Percentiles rank a stretch among this genome's conserved stretches.
phyloP scores from a whole-genome alignment of 2,329 filamentous ascomycete genomes.

The Ilyonectria mors-panacis region DNA sequence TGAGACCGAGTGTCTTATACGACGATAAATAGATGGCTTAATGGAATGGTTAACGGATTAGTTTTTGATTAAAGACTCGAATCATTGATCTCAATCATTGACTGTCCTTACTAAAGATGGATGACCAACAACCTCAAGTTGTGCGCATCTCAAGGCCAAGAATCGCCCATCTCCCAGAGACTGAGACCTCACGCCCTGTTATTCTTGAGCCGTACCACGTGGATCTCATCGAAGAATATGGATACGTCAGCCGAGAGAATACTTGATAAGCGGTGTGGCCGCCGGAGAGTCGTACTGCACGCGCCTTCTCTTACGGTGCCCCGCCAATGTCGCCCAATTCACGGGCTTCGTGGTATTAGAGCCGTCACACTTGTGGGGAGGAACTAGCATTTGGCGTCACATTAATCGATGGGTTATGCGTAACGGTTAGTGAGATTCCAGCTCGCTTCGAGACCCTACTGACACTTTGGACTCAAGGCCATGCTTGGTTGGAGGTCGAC shows the following conservation, averaged over 20 bases:
- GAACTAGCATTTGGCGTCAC: constrained; percentile 40
- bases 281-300: constrained; percentile 36
- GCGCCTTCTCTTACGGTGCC: constrained; percentile 33
- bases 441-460: neutral
- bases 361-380: constrained; percentile 38
- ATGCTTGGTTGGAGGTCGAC: constrained; percentile 40
- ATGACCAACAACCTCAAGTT: neutral
- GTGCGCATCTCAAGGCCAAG: constrained; percentile 15
- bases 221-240: constrained; percentile 36
- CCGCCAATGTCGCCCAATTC: constrained; percentile 21
- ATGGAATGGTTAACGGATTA: neutral
- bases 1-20: neutral
- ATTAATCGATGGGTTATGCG: constrained; percentile 40
- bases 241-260: constrained; percentile 35
- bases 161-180: constrained; percentile 23
- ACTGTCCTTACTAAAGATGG: too few species aligned
- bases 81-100: too few species aligned
- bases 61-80: neutral
- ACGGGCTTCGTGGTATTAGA: constrained; percentile 34
- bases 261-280: constrained; percentile 32
- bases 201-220: constrained; percentile 37
- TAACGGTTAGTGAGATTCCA: constrained; percentile 22
- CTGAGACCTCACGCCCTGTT: constrained; percentile 22
- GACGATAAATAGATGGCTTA: neutral
- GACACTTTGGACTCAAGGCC: constrained; percentile 7